Evolutionary conservation across 805 yeast species (phyloP), one percentile per base, ranked within the genome.

Genomic region (Schwanniomyces sp.): DNA sequence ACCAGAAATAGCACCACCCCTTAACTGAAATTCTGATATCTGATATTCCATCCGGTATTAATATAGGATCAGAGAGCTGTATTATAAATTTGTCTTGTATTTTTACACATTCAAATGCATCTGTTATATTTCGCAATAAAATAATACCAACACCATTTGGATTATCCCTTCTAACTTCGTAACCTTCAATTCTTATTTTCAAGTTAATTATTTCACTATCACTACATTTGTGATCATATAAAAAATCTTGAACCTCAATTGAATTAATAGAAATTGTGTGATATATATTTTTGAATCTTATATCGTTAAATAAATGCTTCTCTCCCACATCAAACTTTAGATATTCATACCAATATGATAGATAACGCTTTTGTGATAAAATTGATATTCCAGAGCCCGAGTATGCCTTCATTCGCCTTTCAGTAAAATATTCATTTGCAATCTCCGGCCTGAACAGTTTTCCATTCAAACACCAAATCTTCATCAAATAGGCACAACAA

Each of bases 321-420:
- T 46, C 25, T 9, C 37, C 42, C 7, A 17, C n/a, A 16, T 44
- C 8, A 11, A 34, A 18, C 6, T n/a, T 32, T 28, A 61, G 43
- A 36, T 44, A 53, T 16, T 17, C 25, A 29, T 52, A 47, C 71
- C 80, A 82, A 60, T 92, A 92, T 5, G 66, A 55, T 28, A 91
- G 66, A 58, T 83, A 89, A 40, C 92, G 62, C 24, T 74, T 61
- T 63, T 92, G 97, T 4, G 91, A 83, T 14, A 56, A 50, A 28
- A 89, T 88, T 0, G 89, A 79, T 0, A 92, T 84, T 0, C 96
- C 97, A 9, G 67, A 64, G 2, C 85, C 84, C 40, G 82, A 75
- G 5, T 76, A 71, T 24, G 58, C 46, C 27, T 76, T 70, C 82
- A 87, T 81, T 48, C 97, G 70, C 44, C 75, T 70, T 7, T 56